These are phyloP conservation scores for Alternaria gansuensis DNA, from an alignment of 2,329 filamentous ascomycete species.

Conservation along the genomic window DNA sequence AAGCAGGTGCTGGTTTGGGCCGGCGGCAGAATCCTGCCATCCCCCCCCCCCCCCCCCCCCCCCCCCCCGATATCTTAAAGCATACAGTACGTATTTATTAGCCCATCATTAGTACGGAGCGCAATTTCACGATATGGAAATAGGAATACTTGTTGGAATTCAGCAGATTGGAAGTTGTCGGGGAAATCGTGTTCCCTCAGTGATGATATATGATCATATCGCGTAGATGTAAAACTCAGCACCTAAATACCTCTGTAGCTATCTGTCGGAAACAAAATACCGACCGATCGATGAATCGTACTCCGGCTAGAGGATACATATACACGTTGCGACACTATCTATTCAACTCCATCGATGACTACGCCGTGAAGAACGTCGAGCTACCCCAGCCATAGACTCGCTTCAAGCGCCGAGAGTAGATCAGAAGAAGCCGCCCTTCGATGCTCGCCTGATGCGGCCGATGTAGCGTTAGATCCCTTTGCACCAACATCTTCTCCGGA, in stretches of 20 bases:
- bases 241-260: background rate
- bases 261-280: too few relatives aligned
- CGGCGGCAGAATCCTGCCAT: background rate
- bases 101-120: too few relatives aligned
- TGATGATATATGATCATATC: background rate
- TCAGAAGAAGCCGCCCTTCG: conserved; percentile 21
- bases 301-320: too few relatives aligned
- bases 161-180: background rate
- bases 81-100: background rate
- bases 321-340: too few relatives aligned
- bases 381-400: conserved; percentile 26
- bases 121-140: too few relatives aligned
- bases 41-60: background rate
- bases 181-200: too few relatives aligned
- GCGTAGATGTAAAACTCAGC: background rate
- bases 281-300: too few relatives aligned
- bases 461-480: conserved; percentile 23
- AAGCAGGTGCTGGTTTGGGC: background rate
- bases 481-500: conserved; percentile 13
- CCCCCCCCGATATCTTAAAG: background rate
- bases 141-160: too few relatives aligned
- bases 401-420: conserved; percentile 24
- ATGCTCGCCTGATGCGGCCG: conserved; percentile 29
- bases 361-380: conserved; percentile 19
- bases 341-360: background rate